These are phyloP conservation scores for Microcyclosporella mali DNA, from an alignment of 2,329 filamentous ascomycete species.

Conservation along the genomic window DNA sequence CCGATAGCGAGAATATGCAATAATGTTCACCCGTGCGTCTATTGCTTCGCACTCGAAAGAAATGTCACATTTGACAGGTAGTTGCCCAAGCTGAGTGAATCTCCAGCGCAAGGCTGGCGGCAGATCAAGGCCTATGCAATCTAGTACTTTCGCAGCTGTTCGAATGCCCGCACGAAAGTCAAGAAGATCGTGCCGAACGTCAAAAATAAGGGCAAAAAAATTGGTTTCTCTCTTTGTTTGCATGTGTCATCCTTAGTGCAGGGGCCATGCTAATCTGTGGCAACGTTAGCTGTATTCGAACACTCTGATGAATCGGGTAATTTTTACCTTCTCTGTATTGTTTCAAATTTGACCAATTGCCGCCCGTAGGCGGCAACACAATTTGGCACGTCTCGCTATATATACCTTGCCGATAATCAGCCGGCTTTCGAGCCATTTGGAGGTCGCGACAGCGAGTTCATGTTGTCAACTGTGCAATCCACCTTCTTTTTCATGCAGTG, in stretches of 20 bases:
- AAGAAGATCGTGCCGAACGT: no score
- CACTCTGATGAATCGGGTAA: background rate
- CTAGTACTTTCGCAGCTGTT: background rate
- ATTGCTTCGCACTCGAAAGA: no score
- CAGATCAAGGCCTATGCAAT: background rate
- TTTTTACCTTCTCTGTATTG: conserved; percentile 48
- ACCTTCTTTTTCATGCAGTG: no score
- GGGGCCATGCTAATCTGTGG: conserved; percentile 36
- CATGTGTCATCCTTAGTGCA: conserved; percentile 93
- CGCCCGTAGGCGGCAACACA: no score
- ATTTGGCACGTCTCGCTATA: no score
- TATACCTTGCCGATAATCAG: no score
- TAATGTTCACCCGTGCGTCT: no score
- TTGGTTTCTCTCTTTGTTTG: conserved; percentile 70
- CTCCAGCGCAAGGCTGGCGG: no score
- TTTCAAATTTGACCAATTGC: conserved; percentile 56
- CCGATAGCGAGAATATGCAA: no score
- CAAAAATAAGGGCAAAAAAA: conserved; percentile 47
- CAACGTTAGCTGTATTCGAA: background rate
- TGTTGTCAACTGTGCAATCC: background rate
- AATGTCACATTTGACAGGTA: no score
- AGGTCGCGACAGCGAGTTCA: conserved; percentile 14
- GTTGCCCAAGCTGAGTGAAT: no score
- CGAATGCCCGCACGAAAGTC: background rate
- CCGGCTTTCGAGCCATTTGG: conserved; percentile 14